A percentile compares a stretch with the other conserved stretches of the same genome.
Conservation (phyloP, 1,284 basidiomycete genomes). For the Pterula multifida region DNA sequence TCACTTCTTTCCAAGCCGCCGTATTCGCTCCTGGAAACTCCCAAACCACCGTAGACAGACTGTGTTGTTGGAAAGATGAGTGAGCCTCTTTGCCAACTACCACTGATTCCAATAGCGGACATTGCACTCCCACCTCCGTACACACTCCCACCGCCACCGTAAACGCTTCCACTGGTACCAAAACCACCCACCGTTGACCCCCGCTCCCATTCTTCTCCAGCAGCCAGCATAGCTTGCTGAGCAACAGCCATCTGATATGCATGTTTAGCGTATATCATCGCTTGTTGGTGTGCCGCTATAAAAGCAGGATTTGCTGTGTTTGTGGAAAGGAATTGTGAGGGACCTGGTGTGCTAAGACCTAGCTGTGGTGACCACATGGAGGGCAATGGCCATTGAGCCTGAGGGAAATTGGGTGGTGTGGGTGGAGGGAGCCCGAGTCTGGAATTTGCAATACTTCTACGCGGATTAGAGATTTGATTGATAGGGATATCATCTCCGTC, state of each 20-base stretch:
- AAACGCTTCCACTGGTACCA: conserved; percentile 14
- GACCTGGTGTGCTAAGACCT: neutral
- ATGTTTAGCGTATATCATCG: conserved; percentile 72
- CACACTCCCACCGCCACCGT: conserved; percentile 15
- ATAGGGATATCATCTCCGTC: conserved; percentile 35
- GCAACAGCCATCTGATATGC: conserved; percentile 77
- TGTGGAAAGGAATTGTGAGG: conserved; percentile 35
- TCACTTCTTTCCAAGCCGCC: conserved; percentile 37
- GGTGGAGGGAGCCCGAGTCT: neutral
- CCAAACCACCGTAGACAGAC: conserved; percentile 22
- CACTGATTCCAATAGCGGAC: conserved; percentile 23
- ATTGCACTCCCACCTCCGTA: conserved; percentile 13
- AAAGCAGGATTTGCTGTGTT: conserved; percentile 39
- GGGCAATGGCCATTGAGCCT: conserved; percentile 9
- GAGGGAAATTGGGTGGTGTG: neutral
- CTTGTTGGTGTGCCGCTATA: conserved; percentile 66
- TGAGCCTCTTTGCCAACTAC: conserved; percentile 17
- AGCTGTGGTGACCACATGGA: conserved; percentile 9
- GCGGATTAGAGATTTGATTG: conserved; percentile 19
- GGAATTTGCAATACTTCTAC: neutral
- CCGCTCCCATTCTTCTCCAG: conserved; percentile 79
- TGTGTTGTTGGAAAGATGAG: conserved; percentile 15
- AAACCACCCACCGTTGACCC: conserved; percentile 44
- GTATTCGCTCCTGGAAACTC: conserved; percentile 44
- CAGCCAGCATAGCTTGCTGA: conserved; percentile 72